These are phyloP conservation scores for Simplicillium sp. DNA, from an alignment of 2,329 filamentous ascomycete species.

Conservation along the genomic window DNA sequence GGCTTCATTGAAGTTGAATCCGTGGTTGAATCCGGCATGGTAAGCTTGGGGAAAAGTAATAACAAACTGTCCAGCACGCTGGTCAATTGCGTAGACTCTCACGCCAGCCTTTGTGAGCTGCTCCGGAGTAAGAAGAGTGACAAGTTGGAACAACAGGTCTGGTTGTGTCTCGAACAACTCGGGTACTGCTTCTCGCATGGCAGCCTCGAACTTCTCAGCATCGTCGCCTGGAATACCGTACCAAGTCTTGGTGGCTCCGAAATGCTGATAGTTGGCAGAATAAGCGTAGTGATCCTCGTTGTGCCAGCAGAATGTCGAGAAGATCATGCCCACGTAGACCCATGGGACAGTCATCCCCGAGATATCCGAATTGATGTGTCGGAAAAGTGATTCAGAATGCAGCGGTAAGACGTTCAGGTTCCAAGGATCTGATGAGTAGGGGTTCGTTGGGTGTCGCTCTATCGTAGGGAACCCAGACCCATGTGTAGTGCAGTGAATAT, in stretches of 20 bases:
- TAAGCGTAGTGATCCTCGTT: conserved; percentile 98
- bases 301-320: conserved; percentile 99
- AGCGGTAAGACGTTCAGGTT: conserved; percentile 91
- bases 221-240: conserved; percentile 94
- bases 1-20: conserved; percentile 97
- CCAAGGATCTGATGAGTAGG: conserved; percentile 86
- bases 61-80: conserved; percentile 90
- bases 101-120: conserved; percentile 90
- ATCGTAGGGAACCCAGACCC: conserved; percentile 94
- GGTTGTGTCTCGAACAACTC: conserved; percentile 96
- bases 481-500: conserved; percentile 96
- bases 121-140: conserved; percentile 90
- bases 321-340: conserved; percentile 99
- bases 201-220: conserved; percentile 87
- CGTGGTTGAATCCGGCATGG: conserved; percentile 96
- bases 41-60: conserved; percentile 96
- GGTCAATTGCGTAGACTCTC: conserved; percentile 87
- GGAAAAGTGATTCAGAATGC: conserved; percentile 83
- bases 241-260: conserved; percentile 97
- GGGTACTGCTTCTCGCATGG: conserved; percentile 90
- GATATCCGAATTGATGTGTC: conserved; percentile 96
- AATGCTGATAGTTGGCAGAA: conserved; percentile 96
- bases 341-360: conserved; percentile 99
- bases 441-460: conserved; percentile 78
- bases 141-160: conserved; percentile 90